Percentiles rank a stretch among this genome's conserved stretches.
Conservation (phyloP, 2,329 filamentous ascomycete species). For the Zasmidium angulare region DNA sequence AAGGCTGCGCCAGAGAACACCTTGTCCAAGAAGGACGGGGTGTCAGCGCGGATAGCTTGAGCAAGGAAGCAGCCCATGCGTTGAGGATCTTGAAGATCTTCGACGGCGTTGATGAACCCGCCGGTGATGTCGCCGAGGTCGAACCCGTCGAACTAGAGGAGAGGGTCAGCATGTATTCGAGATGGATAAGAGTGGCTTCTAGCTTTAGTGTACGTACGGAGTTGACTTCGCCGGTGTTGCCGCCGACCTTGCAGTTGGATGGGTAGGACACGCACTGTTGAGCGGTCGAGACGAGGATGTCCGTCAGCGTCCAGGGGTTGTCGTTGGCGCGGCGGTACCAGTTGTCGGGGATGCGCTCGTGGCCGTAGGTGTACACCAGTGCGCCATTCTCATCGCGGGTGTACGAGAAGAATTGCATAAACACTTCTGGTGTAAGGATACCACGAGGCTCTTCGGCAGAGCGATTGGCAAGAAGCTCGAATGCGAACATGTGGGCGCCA, state of each 20-base stretch:
- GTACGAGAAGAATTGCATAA: slow-evolving; percentile 26
- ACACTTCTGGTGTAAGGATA: slow-evolving; percentile 23
- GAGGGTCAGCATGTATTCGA: slow-evolving; percentile 27
- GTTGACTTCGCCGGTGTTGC: no score
- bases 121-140: slow-evolving; percentile 26
- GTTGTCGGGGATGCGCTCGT: background rate
- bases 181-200: slow-evolving; percentile 24
- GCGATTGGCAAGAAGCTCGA: slow-evolving; percentile 27
- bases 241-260: no score
- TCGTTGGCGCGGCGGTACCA: slow-evolving; percentile 23
- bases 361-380: slow-evolving; percentile 23
- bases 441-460: slow-evolving; percentile 25
- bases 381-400: slow-evolving; percentile 19
- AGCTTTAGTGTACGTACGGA: no score
- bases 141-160: slow-evolving; percentile 28
- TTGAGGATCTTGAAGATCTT: slow-evolving; percentile 25
- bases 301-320: slow-evolving; percentile 25
- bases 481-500: slow-evolving; percentile 31
- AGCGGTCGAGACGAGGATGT: slow-evolving; percentile 26
- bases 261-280: no score
- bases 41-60: slow-evolving; percentile 26
- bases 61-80: slow-evolving; percentile 26
- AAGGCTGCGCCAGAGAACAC: slow-evolving; percentile 22
- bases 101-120: slow-evolving; percentile 23
- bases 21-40: slow-evolving; percentile 21